Evolutionary conservation across 2,329 filamentous ascomycete species (phyloP).

Genomic region (Sclerotinia minor): DNA sequence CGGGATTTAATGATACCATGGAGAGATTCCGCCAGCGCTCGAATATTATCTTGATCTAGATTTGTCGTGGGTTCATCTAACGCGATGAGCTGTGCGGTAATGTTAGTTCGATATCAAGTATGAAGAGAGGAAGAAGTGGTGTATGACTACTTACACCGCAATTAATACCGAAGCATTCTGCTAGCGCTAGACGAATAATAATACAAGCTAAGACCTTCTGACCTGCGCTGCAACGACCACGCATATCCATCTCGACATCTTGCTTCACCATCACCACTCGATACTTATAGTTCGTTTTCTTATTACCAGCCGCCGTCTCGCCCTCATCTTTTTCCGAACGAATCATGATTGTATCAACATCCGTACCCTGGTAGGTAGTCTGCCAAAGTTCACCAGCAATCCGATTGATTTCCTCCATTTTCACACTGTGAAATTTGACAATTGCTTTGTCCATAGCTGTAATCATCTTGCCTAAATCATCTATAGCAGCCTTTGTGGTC

Average conservation of each 20-base stretch:
- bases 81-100: conserved; percentile 68
- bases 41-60: conserved; percentile 92
- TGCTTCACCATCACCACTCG: conserved; percentile 97
- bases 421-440: conserved; percentile 92
- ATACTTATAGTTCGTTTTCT: conserved; percentile 89
- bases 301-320: conserved; percentile 47
- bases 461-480: conserved; percentile 81
- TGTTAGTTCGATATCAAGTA: conserved; percentile 18
- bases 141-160: conserved; percentile 62
- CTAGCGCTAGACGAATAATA: conserved; percentile 93
- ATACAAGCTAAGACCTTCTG: conserved; percentile 97
- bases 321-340: conserved; percentile 81
- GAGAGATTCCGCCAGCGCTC: conserved; percentile 78
- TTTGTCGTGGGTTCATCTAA: conserved; percentile 98
- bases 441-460: conserved; percentile 91
- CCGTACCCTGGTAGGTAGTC: conserved; percentile 92
- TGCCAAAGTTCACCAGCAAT: conserved; percentile 97
- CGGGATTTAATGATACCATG: conserved; percentile 84
- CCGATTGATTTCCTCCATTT: conserved; percentile 97
- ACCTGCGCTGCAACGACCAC: conserved; percentile 91
- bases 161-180: conserved; percentile 93
- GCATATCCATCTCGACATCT: conserved; percentile 99
- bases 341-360: conserved; percentile 95
- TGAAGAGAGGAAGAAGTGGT: no score
- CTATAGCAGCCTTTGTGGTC: conserved; percentile 89